Evolutionary conservation across 1,284 basidiomycete genomes (phyloP).

Genomic region (Marasmius sp.): DNA sequence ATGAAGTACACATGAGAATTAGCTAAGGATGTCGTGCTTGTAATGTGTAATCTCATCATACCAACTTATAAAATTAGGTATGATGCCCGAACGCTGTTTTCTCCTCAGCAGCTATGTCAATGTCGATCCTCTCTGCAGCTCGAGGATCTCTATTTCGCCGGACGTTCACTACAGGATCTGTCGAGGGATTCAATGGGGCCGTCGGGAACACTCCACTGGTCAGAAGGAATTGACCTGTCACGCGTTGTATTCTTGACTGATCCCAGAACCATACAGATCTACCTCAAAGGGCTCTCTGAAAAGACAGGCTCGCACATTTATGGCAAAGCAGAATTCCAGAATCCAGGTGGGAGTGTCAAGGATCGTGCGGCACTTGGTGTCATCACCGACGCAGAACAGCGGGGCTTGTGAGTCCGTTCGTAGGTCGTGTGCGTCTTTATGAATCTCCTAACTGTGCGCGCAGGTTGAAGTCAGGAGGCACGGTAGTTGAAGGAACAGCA

Average conservation of each 20-base stretch:
- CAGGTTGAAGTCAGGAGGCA: conserved; percentile 89
- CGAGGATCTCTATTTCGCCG: conserved; percentile 34
- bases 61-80: not conserved
- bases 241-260: conserved; percentile 4
- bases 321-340: conserved; percentile 97
- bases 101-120: conserved; percentile 29
- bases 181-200: conserved; percentile 85
- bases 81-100: not conserved
- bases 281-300: conserved; percentile 83
- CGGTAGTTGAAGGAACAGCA: conserved; percentile 96
- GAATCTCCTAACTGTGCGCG: not conserved
- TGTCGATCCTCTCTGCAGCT: conserved; percentile 26
- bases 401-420: conserved; percentile 57
- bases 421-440: not conserved
- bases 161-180: conserved; percentile 55
- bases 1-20: not conserved
- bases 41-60: conserved; percentile 9
- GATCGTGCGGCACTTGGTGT: conserved; percentile 95
- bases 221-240: conserved; percentile 26
- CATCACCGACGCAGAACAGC: conserved; percentile 86
- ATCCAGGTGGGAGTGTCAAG: conserved; percentile 99
- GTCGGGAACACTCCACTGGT: conserved; percentile 95
- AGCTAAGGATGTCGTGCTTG: conserved; percentile 33
- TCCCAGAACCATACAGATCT: conserved; percentile 58
- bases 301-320: conserved; percentile 87